Evolutionary conservation across 140 eudicot species (phyloP).

Genomic region (Flaveria floridana): DNA sequence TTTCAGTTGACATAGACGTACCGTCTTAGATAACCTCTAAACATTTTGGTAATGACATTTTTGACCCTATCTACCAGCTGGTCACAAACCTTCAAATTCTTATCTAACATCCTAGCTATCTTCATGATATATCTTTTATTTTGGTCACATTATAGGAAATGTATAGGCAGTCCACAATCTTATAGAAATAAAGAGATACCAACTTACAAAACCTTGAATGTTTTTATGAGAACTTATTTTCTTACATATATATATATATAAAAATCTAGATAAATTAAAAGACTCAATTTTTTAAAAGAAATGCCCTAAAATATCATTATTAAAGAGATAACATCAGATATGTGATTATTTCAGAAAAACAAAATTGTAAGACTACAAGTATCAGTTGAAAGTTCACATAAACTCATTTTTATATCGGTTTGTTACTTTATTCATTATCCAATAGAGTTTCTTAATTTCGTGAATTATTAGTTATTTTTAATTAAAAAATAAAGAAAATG

Average conservation of each 20-base stretch:
- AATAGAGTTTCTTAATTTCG: background rate
- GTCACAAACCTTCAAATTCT: constrained; percentile 31
- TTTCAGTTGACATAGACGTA: constrained; percentile 25
- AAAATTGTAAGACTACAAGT: background rate
- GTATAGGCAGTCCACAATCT: background rate
- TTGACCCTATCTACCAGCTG: constrained; percentile 23
- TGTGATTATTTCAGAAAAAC: background rate
- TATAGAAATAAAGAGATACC: background rate
- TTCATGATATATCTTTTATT: background rate
- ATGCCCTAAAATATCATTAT: background rate
- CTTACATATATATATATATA: background rate
- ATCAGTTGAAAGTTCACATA: background rate
- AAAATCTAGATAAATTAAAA: background rate
- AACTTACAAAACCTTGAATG: background rate
- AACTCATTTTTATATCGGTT: background rate
- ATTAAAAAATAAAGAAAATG: background rate
- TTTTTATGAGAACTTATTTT: background rate
- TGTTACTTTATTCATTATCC: background rate
- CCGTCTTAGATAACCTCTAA: constrained; percentile 12
- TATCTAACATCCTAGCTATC: constrained; percentile 29
- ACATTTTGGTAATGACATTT: constrained; percentile 35
- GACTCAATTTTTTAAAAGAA: background rate
- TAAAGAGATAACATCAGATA: constrained; percentile 5
- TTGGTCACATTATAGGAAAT: constrained; percentile 17
- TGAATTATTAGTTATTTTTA: background rate